Evolutionary conservation across 2,329 filamentous ascomycete species (phyloP).

Genomic region (Fusarium sp.): DNA sequence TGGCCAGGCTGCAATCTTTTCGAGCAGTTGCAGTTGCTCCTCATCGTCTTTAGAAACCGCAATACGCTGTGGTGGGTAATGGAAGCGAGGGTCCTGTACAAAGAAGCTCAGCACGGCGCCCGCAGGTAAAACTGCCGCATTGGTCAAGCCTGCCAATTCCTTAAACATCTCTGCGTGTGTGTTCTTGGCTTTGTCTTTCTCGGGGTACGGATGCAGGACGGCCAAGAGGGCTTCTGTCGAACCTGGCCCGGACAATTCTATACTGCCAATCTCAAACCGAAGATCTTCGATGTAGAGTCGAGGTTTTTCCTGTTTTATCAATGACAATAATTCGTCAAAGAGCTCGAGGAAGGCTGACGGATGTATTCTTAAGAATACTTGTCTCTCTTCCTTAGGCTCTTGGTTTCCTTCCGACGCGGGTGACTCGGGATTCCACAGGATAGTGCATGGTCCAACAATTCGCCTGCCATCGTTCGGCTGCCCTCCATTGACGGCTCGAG

Average conservation of each 20-base stretch:
- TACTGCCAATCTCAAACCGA: constrained; percentile 73
- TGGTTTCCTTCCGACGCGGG: constrained; percentile 43
- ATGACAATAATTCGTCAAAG: constrained; percentile 71
- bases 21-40: constrained; percentile 60
- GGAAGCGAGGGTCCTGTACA: constrained; percentile 81
- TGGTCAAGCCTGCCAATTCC: constrained; percentile 69
- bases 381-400: constrained; percentile 48
- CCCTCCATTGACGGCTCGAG: constrained; percentile 65
- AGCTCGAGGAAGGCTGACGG: constrained; percentile 81
- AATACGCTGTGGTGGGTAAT: constrained; percentile 75
- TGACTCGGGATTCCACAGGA: constrained; percentile 76
- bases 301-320: constrained; percentile 70
- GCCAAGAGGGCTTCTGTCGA: constrained; percentile 82
- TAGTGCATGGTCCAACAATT: constrained; percentile 76
- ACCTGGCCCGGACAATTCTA: constrained; percentile 72
- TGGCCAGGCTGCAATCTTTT: constrained; percentile 75
- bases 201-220: constrained; percentile 68
- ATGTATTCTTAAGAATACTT: constrained; percentile 79
- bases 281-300: constrained; percentile 74
- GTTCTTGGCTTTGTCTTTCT: constrained; percentile 43
- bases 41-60: constrained; percentile 55
- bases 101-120: constrained; percentile 79
- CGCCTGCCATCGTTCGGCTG: constrained; percentile 49
- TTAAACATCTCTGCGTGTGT: constrained; percentile 63
- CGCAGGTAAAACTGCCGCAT: constrained; percentile 75